Evolutionary conservation across 202 grass and related monocot species (phyloP).

Genomic region (Schoenoplectus tabernaemontani): DNA sequence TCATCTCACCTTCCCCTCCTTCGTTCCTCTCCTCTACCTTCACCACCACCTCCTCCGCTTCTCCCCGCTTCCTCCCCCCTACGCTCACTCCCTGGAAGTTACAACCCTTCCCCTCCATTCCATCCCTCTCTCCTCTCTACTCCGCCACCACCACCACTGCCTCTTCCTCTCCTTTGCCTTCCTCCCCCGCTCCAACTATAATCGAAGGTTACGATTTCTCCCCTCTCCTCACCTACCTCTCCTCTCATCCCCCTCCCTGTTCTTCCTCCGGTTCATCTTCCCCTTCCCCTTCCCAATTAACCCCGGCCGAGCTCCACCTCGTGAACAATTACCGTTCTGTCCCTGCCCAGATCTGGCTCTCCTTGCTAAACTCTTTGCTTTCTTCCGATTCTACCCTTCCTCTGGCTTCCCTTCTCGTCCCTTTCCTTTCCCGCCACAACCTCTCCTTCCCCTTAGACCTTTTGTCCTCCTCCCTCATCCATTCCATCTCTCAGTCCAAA

Average conservation of each 20-base stretch:
- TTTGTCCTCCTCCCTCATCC: constrained; percentile 47
- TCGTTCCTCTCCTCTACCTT: neutral
- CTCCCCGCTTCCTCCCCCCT: constrained; percentile 25
- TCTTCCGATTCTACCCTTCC: constrained; percentile 57
- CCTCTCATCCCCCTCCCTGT: constrained; percentile 27
- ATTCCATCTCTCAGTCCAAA: constrained; percentile 50
- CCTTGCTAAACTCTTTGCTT: constrained; percentile 50
- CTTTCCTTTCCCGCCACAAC: constrained; percentile 54
- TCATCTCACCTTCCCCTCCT: constrained; percentile 17
- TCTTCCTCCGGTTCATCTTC: neutral
- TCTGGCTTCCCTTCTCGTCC: constrained; percentile 43
- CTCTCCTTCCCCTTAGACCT: constrained; percentile 70
- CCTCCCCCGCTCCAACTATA: neutral
- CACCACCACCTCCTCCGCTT: constrained; percentile 36
- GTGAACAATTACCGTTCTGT: constrained; percentile 58
- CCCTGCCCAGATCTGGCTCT: constrained; percentile 59
- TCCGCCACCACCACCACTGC: neutral
- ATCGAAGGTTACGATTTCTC: constrained; percentile 59
- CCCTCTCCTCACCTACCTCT: constrained; percentile 56
- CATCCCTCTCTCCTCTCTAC: neutral
- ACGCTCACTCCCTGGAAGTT: constrained; percentile 26
- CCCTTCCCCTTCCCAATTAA: constrained; percentile 27
- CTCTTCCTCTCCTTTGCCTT: constrained; percentile 17
- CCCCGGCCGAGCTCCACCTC: constrained; percentile 39
- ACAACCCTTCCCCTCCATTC: neutral